Conservation (phyloP, 176 grass and related monocot genomes). For the Oryza rufipogon region DNA sequence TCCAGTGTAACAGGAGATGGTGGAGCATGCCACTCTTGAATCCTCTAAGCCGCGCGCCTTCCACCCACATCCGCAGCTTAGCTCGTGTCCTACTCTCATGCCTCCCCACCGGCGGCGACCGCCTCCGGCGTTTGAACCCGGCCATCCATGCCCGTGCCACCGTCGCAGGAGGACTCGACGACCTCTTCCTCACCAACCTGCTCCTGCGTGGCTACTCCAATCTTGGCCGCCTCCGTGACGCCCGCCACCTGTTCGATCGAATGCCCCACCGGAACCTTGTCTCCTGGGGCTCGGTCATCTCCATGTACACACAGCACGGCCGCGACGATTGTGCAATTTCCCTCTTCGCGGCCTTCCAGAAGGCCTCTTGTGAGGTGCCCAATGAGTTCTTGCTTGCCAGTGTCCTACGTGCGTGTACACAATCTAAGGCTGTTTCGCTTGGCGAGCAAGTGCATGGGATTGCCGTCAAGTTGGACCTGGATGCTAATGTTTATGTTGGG, state of each 20-base stretch:
- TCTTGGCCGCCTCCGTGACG: conserved; percentile 32
- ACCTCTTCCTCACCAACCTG: conserved; percentile 54
- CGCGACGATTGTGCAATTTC: conserved; percentile 23
- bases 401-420: conserved; percentile 58
- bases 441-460: conserved; percentile 61
- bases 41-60: not conserved
- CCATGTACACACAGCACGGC: conserved; percentile 64
- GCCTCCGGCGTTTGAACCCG: conserved; percentile 39
- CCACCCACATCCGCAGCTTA: conserved; percentile 27
- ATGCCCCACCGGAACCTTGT: conserved; percentile 58
- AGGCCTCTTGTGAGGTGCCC: conserved; percentile 17
- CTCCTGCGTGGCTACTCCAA: conserved; percentile 64
- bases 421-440: conserved; percentile 31
- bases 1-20: not conserved
- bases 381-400: conserved; percentile 79
- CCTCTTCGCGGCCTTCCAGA: conserved; percentile 49
- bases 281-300: conserved; percentile 77
- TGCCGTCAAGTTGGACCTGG: conserved; percentile 48
- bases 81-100: conserved; percentile 54
- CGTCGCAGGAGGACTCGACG: not conserved
- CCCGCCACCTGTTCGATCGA: conserved; percentile 60
- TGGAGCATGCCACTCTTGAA: conserved; percentile 18
- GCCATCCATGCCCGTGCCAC: conserved; percentile 51
- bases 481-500: conserved; percentile 53
- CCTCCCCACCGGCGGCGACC: conserved; percentile 52